Conservation (phyloP, 2,329 filamentous ascomycete genomes). For the Ceratocystis diversiconidia region DNA sequence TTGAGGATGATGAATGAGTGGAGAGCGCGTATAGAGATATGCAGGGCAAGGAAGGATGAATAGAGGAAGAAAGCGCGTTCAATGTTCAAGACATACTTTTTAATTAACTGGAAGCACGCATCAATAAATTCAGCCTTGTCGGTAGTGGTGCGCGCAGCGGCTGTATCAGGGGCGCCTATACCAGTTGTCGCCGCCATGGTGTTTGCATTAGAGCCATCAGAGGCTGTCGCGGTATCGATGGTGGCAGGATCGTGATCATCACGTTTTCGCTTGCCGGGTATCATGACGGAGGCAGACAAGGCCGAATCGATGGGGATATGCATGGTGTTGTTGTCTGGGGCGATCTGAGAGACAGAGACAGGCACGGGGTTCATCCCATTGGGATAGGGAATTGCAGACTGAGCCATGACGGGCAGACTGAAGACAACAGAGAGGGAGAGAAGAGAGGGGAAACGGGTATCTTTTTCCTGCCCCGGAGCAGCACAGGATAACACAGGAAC, state of each 20-base stretch:
- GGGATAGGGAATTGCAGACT: conserved; percentile 27
- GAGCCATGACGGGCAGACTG: conserved; percentile 26
- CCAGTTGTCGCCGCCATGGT: conserved; percentile 22
- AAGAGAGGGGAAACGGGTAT: neutral
- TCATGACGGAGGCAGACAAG: conserved; percentile 18
- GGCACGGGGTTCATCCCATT: conserved; percentile 27
- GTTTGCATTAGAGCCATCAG: conserved; percentile 24
- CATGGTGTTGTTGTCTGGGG: neutral
- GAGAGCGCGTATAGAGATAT: neutral
- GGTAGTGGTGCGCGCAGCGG: conserved; percentile 9
- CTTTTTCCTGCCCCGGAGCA: too few species aligned
- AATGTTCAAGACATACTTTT: conserved; percentile 24
- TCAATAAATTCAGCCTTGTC: conserved; percentile 27
- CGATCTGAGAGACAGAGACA: conserved; percentile 13
- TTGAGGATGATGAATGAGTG: neutral
- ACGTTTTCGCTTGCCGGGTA: conserved; percentile 45
- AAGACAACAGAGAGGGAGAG: neutral
- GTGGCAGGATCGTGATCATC: conserved; percentile 27
- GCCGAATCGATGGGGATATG: conserved; percentile 17
- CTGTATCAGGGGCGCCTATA: conserved; percentile 9
- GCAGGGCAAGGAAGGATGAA: neutral
- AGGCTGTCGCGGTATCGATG: neutral
- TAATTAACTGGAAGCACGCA: conserved; percentile 28
- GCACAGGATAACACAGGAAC: too few species aligned
- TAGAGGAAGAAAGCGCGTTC: conserved; percentile 7